These are phyloP conservation scores for Dendrobium nobile DNA, from an alignment of 106 monocot species.

Conservation along the genomic window DNA sequence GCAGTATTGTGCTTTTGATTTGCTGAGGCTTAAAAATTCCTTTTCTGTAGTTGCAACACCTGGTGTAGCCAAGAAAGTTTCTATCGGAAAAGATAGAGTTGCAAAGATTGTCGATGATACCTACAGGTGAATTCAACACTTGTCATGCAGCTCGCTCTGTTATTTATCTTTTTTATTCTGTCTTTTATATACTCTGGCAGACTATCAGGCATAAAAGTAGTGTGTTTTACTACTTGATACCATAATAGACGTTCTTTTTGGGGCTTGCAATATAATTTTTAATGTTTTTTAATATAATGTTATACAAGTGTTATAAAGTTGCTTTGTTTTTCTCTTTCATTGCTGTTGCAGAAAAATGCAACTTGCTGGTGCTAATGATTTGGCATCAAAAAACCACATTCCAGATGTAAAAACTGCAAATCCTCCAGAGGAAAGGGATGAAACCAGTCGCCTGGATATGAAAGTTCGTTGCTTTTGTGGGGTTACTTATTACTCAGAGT, in stretches of 20 bases:
- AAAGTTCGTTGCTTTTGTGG: conserved; percentile 83
- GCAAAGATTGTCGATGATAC: conserved; percentile 82
- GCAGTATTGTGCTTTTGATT: not conserved
- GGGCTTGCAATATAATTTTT: not conserved
- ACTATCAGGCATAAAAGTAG: not conserved
- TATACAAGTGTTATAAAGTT: not conserved
- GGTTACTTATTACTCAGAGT: conserved; percentile 43
- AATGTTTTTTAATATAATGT: not conserved
- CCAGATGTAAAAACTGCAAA: conserved; percentile 49
- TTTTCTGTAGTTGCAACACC: conserved; percentile 33
- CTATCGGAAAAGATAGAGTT: conserved; percentile 54
- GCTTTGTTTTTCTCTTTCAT: conserved; percentile 5
- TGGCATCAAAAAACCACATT: conserved; percentile 57
- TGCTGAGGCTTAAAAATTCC: not conserved
- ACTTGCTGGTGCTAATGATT: conserved; percentile 54
- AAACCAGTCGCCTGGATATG: conserved; percentile 27
- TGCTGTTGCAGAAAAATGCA: conserved; percentile 75
- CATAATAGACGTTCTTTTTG: not conserved
- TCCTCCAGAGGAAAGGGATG: conserved; percentile 50
- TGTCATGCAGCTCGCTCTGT: not conserved
- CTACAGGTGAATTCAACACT: conserved; percentile 43
- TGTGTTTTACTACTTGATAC: not conserved
- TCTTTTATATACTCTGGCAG: not conserved
- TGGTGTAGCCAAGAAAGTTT: conserved; percentile 53
- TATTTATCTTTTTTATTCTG: not conserved